Base-by-base conservation (phyloP, 768 basidiomycete genomes). In the Lanmaoa rubissima region DNA sequence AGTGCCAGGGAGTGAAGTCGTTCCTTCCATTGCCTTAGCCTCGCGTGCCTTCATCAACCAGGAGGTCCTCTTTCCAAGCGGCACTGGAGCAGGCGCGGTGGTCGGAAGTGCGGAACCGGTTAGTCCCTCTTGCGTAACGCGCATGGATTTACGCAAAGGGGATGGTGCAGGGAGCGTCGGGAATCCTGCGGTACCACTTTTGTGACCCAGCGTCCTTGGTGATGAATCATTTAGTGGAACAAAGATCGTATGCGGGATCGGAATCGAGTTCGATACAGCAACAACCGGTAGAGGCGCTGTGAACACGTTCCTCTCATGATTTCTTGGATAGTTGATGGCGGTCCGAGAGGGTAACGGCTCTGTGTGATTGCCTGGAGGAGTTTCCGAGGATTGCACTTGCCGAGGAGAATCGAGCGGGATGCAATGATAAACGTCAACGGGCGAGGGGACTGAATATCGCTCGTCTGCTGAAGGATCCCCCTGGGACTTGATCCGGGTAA, bases 31-130 rank as follows among this genome's bases (percentile, higher is more conserved):
- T 17, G 87, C 87, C 60, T 87, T 87, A 26, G 79, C 84, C 65
- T 89, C 87, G 36, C 89, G 78, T 14, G 86, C 90, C 63, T 88
- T 90, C 71, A 82, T 83, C 52, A 92, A 70, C 90, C 90, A 92
- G 4, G 90, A 92, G 10, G 87, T 87, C 34, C 90, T 83, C 64
- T 88, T 90, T 3, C 82, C 83, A 11, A 75, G 61, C 5, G 69
- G 76, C 28, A 79, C 76, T 17, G 64, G 66, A 41, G 60, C 63
- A 12, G 68, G 64, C 3, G 78, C 79, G 16, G 73, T 73, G 21
- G 71, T 70, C 4, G 76, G 75, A 21, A 74, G 55, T 34, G 69
- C 60, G 21, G 65, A 45, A 40, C 71, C 70, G 11, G 65, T 57
- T 1, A 75, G 76, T 41, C 78, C 68, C 19, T 86, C 87, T 19